Evolutionary conservation across 305 asterid genomes (phyloP), one percentile per base, ranked within the genome.

Genomic region (Solanum hybrid): DNA sequence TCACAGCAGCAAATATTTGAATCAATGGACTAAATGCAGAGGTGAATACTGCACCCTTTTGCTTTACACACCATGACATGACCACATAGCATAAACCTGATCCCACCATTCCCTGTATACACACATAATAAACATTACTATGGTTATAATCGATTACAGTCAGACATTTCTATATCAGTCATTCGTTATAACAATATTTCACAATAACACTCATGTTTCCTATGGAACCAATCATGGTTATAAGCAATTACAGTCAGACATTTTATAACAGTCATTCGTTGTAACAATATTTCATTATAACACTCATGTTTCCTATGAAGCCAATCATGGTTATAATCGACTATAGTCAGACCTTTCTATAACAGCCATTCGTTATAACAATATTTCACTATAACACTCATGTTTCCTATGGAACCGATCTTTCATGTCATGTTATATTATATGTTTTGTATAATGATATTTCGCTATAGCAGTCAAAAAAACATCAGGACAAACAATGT

Each of bases 11-110:
- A 89, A 95, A 95, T 28, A 95, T 64, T 89, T 95, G 98, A 75
- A 96, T 89, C 89, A 95, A 89, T 31, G 99, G 99, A 84, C 97
- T 91, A 92, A 96, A 96, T 20, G 99, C 95, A 8, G 97, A 92
- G 86, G 97, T 94, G 89, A 95, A 96, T 29, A 95, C 99, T 14
- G 99, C 97, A 13, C 98, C 99, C 86, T 91, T 93, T 86, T 90
- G 90, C 89, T 94, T 93, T 80, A 96, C 96, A 89, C 97, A 95
- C 97, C 98, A 95, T 76, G 97, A 93, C 95, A 96, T 92, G 18
- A 91, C 93, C 29, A 90, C 96, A 67, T 94, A 94, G 77, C 97
- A 93, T 26, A 96, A 7, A 1, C 99, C 98, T 24, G 99, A 94
- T 91, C 95, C 99, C 74, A 96, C 94, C 6, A 92, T 71, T 12